These are phyloP conservation scores for Cutaneotrichosporon mucoides DNA, from an alignment of 1,284 basidiomycete genomes.

Conservation along the genomic window DNA sequence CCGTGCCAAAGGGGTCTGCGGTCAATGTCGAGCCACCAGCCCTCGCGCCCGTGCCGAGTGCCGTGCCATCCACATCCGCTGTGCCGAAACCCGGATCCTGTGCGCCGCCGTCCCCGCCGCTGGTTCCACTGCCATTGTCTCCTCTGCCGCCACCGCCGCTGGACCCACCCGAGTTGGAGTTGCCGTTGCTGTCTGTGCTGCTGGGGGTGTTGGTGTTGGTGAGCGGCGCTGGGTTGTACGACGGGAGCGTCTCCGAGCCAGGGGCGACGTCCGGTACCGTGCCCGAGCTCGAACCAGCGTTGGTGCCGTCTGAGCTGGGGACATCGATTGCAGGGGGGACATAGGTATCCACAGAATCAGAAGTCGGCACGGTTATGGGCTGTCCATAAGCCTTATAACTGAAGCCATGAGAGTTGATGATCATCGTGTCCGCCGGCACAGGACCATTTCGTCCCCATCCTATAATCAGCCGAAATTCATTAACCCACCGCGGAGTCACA, in stretches of 20 bases:
- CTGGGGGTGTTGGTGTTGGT: not conserved
- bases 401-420: not conserved
- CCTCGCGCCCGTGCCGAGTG: too few species aligned
- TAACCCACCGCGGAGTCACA: not conserved
- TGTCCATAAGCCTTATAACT: too few species aligned
- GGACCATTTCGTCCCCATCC: constrained; percentile 1
- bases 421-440: not conserved
- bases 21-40: not conserved
- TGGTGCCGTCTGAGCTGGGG: not conserved
- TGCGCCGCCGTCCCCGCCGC: not conserved
- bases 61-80: too few species aligned
- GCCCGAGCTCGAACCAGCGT: too few species aligned
- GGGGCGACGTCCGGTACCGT: not conserved
- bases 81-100: too few species aligned
- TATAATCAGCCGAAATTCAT: not conserved
- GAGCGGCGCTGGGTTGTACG: not conserved
- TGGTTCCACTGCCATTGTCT: too few species aligned
- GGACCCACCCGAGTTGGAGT: not conserved
- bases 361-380: too few species aligned
- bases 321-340: not conserved
- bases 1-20: not conserved
- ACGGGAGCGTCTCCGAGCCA: not conserved
- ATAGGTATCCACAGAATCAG: too few species aligned
- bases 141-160: too few species aligned
- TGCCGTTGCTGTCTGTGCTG: not conserved